Percentiles rank a stretch among this genome's conserved stretches.
Evolutionary conservation across 441 rosid species (phyloP).

Genomic region (Populus hybrid): DNA sequence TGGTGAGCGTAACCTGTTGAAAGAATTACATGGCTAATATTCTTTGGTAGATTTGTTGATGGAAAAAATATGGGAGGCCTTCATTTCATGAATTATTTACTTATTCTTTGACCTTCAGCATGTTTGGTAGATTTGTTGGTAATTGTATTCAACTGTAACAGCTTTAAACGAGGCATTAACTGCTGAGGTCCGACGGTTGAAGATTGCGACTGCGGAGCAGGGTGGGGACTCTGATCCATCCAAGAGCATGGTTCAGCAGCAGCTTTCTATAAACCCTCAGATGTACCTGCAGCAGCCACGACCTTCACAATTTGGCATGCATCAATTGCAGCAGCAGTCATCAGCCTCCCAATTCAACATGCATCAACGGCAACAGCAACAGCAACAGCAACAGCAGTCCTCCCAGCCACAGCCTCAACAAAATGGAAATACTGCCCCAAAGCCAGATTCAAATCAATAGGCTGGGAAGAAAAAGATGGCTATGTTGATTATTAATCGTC

Average conservation of each 20-base stretch:
- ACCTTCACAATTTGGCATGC: slow-evolving; percentile 27
- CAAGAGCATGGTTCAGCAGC: slow-evolving; percentile 49
- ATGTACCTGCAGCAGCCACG: slow-evolving; percentile 53
- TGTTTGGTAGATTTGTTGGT: background rate
- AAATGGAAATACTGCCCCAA: slow-evolving; percentile 43
- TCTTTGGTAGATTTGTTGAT: background rate
- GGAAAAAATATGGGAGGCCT: background rate
- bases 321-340: slow-evolving; percentile 24
- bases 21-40: background rate
- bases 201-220: slow-evolving; percentile 55
- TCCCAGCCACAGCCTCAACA: slow-evolving; percentile 32
- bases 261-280: slow-evolving; percentile 52
- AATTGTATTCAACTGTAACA: slow-evolving; percentile 26
- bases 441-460: slow-evolving; percentile 60
- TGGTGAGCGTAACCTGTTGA: background rate
- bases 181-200: slow-evolving; percentile 82
- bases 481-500: background rate
- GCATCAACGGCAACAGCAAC: slow-evolving; percentile 29
- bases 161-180: slow-evolving; percentile 89
- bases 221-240: slow-evolving; percentile 53
- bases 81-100: background rate
- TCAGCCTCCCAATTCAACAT: slow-evolving; percentile 17
- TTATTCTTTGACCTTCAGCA: background rate
- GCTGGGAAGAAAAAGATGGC: slow-evolving; percentile 17
- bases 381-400: slow-evolving; percentile 28